Percentiles rank a stretch among this genome's conserved stretches.
These are phyloP conservation scores for Sarocladiaceae sp. DNA, from an alignment of 2,329 filamentous ascomycete species.

Conservation along the genomic window DNA sequence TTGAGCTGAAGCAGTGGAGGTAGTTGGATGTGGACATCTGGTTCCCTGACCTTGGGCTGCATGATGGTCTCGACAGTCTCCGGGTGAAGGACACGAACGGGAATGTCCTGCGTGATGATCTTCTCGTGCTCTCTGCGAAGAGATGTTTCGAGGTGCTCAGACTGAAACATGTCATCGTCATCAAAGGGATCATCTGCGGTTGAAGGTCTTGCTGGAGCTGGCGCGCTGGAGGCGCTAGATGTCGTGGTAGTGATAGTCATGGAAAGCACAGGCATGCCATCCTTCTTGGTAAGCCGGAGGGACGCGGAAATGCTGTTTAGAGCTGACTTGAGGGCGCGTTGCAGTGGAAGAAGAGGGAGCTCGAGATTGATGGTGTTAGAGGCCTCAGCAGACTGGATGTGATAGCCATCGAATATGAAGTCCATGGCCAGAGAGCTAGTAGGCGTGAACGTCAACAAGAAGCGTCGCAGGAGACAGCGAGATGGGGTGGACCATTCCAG, in stretches of 20 bases:
- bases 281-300: slow-evolving; percentile 89
- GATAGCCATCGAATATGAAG: slow-evolving; percentile 82
- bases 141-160: slow-evolving; percentile 50
- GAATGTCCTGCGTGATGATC: slow-evolving; percentile 90
- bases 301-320: slow-evolving; percentile 75
- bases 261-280: slow-evolving; percentile 78
- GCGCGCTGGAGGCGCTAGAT: slow-evolving; percentile 32
- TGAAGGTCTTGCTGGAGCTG: slow-evolving; percentile 25
- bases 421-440: slow-evolving; percentile 61
- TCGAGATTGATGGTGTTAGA: slow-evolving; percentile 95
- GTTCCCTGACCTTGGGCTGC: slow-evolving; percentile 85
- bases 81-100: slow-evolving; percentile 83
- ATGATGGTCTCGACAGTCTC: slow-evolving; percentile 87
- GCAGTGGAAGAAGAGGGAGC: slow-evolving; percentile 80
- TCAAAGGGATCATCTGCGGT: slow-evolving; percentile 35
- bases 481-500: background rate
- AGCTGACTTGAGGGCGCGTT: slow-evolving; percentile 88
- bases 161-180: slow-evolving; percentile 42
- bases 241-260: slow-evolving; percentile 84
- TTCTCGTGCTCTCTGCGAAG: slow-evolving; percentile 75
- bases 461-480: background rate
- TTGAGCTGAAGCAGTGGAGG: slow-evolving; percentile 86
- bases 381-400: slow-evolving; percentile 76
- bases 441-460: background rate
- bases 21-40: slow-evolving; percentile 89